Base-by-base conservation (phyloP, 129 eudicot species). In the Flaveria trinervia region DNA sequence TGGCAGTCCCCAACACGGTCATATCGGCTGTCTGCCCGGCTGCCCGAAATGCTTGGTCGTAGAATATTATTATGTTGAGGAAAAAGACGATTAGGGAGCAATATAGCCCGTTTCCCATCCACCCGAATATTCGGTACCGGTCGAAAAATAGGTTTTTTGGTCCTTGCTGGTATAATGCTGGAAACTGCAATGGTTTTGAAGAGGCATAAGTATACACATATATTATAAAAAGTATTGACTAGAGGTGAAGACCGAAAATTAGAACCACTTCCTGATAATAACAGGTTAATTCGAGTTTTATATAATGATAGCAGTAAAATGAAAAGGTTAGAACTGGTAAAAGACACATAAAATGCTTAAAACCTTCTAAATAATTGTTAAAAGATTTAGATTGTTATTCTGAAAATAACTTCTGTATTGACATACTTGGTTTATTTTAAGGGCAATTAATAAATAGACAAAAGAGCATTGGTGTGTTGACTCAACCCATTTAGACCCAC, bases 121-220 rank as follows among this genome's bases (percentile, higher is more conserved):
- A 95, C 48, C 97, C 97, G 4, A 95, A 79, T 50, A 95, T 89
- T 75, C 96, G 79, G 77, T 81, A 80, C 99, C 97, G 91, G 87
- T 89, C 96, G 64, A 95, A 95, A 84, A 95, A 95, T 46, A 95
- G 69, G 81, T 95, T 95, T 85, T 80, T 84, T 26, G 96, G 96
- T 22, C 99, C 99, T 91, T 95, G 97, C 59, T 91, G 99, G 76
- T 95, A 95, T 45, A 95, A 78, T 25, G 99, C 97, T 39, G 99
- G 99, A 78, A 95, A 95, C 99, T 95, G 94, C 82, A 85, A 57
- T 65, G 17, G n/a, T 39, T 70, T 44, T 16, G 20, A 36, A 36
- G 7, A 36, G 41, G 41, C 41, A 36, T 36, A 36, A 36, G 41
- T 36, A 36, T 36, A 36, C 41, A 36, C 9, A 10, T 11, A 9